Percentiles rank a stretch among this genome's conserved stretches.
phyloP scores from a whole-genome alignment of 1,284 basidiomycete genomes.

The Cutaneotrichosporon curvatum region DNA sequence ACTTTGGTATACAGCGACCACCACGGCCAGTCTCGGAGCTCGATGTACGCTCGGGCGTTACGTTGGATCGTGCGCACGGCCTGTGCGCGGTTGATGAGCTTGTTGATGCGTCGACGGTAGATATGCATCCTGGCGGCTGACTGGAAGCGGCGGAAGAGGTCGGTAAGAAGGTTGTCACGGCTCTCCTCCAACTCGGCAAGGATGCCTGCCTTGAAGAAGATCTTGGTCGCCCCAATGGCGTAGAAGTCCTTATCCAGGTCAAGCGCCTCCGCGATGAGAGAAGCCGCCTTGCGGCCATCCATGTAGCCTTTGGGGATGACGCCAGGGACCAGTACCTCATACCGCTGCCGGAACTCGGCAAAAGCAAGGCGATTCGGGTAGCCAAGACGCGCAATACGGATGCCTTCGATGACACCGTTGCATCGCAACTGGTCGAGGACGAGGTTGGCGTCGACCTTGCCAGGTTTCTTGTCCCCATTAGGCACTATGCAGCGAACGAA shows the following conservation, averaged over 20 bases:
- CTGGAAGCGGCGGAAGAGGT: conserved; percentile 83
- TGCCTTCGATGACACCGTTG: conserved; percentile 98
- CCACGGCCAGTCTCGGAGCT: conserved; percentile 94
- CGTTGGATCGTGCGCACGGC: conserved; percentile 89
- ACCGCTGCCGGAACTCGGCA: conserved; percentile 93
- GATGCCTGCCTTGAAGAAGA: conserved; percentile 98
- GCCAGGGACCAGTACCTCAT: conserved; percentile 90
- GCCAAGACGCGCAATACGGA: conserved; percentile 92
- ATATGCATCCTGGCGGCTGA: conserved; percentile 79
- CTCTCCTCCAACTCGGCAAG: conserved; percentile 96
- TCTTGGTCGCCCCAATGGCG: conserved; percentile 93
- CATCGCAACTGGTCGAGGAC: conserved; percentile 95
- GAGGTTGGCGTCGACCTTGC: conserved; percentile 84
- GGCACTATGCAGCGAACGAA: conserved; percentile 99
- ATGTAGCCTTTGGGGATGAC: conserved; percentile 90
- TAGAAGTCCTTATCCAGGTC: conserved; percentile 79
- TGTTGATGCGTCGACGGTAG: conserved; percentile 84
- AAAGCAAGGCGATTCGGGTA: conserved; percentile 97
- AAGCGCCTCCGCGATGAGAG: conserved; percentile 84
- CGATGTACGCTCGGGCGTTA: conserved; percentile 85
- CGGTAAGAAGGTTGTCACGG: conserved; percentile 76
- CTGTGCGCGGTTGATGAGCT: conserved; percentile 84
- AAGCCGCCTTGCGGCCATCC: conserved; percentile 90
- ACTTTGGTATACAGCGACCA: conserved; percentile 98
- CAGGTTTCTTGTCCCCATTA: conserved; percentile 85